These are phyloP conservation scores for Mycena venus DNA, from an alignment of 768 basidiomycete species.

Conservation along the genomic window DNA sequence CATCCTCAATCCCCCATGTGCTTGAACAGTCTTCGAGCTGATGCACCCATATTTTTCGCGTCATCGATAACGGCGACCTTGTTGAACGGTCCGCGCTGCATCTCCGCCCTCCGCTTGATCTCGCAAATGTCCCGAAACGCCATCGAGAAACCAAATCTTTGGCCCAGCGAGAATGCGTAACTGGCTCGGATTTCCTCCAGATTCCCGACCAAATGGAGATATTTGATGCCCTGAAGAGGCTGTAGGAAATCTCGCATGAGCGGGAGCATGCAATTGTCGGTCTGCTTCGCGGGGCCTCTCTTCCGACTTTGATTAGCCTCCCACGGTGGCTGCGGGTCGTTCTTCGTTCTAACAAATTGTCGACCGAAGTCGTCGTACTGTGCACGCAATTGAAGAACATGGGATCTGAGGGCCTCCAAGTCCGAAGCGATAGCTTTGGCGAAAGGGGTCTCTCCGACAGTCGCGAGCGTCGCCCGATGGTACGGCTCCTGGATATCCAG, in stretches of 20 bases:
- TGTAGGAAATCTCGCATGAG: slow-evolving; percentile 17
- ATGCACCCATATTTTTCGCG: slow-evolving; percentile 6
- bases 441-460: background rate
- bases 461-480: background rate
- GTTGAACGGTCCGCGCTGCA: slow-evolving; percentile 22
- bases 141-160: slow-evolving; percentile 52
- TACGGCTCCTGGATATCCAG: background rate
- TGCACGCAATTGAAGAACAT: background rate
- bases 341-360: background rate
- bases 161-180: slow-evolving; percentile 44
- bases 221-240: slow-evolving; percentile 29
- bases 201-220: slow-evolving; percentile 21
- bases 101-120: slow-evolving; percentile 53
- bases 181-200: slow-evolving; percentile 52
- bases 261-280: slow-evolving; percentile 15
- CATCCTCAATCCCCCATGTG: slow-evolving; percentile 1
- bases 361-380: background rate
- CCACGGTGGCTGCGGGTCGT: background rate
- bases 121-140: slow-evolving; percentile 53
- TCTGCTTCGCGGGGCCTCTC: slow-evolving; percentile 1
- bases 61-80: slow-evolving; percentile 8
- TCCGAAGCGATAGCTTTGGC: background rate
- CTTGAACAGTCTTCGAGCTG: slow-evolving; percentile 9
- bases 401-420: background rate
- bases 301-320: background rate